These are phyloP conservation scores for Agapanthus africanus DNA, from an alignment of 106 monocot genomes.

Conservation along the genomic window DNA sequence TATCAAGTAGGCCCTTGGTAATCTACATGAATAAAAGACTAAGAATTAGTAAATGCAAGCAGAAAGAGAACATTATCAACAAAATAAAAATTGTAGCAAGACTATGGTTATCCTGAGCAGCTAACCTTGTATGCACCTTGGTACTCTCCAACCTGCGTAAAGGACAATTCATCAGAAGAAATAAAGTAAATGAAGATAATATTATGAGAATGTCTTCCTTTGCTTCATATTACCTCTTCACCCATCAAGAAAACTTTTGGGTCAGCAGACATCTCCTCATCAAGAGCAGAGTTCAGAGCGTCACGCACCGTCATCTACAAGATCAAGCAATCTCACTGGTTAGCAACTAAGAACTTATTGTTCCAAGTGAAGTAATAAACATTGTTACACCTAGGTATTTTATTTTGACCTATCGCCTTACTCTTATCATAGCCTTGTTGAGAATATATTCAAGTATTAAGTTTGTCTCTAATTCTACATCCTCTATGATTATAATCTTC, in stretches of 20 bases:
- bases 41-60: background rate
- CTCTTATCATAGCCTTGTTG: too few species aligned
- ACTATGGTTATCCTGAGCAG: background rate
- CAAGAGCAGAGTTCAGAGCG: conserved; percentile 89
- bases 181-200: conserved; percentile 1
- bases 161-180: conserved; percentile 4
- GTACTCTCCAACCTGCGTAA: conserved; percentile 88
- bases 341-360: background rate
- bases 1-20: conserved; percentile 81
- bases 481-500: background rate
- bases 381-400: too few species aligned
- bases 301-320: conserved; percentile 85
- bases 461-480: background rate
- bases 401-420: too few species aligned
- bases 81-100: too few species aligned
- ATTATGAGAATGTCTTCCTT: background rate
- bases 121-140: conserved; percentile 98
- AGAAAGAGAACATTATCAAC: too few species aligned
- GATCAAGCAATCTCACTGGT: background rate
- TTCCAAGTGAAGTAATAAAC: background rate
- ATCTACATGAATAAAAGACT: conserved; percentile 40
- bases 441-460: background rate
- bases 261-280: conserved; percentile 99
- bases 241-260: conserved; percentile 93
- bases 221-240: conserved; percentile 68